Evolutionary conservation across 2,329 filamentous ascomycete species (phyloP).

Genomic region (Ceratocystis colombiana): DNA sequence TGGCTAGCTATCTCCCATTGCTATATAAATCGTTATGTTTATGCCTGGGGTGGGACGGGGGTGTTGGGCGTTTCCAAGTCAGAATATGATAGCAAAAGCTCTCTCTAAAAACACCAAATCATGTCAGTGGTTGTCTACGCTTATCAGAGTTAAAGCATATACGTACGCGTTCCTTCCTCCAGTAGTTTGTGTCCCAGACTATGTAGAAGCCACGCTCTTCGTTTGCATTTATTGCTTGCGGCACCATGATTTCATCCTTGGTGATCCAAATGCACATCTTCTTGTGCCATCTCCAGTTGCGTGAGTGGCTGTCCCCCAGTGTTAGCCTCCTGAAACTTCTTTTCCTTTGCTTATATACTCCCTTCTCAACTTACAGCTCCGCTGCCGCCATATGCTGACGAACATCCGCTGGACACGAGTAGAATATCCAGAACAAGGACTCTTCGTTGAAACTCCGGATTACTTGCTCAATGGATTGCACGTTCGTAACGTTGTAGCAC

Average conservation of each 20-base stretch:
- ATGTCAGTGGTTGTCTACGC: slow-evolving; percentile 12
- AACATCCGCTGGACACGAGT: slow-evolving; percentile 52
- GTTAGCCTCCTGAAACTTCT: background rate
- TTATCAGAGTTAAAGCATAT: background rate
- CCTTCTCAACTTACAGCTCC: slow-evolving; percentile 45
- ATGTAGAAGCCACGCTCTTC: slow-evolving; percentile 58
- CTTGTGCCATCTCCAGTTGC: slow-evolving; percentile 61
- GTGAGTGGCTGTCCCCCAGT: slow-evolving; percentile 42
- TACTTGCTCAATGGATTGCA: slow-evolving; percentile 55
- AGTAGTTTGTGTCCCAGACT: slow-evolving; percentile 53
- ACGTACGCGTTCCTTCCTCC: slow-evolving; percentile 54
- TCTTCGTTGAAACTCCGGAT: slow-evolving; percentile 59
- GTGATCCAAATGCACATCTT: slow-evolving; percentile 57
- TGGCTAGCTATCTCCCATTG: background rate
- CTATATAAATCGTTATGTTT: background rate
- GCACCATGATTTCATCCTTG: slow-evolving; percentile 56
- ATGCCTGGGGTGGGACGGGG: slow-evolving; percentile 5
- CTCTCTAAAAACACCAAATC: background rate
- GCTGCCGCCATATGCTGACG: slow-evolving; percentile 55
- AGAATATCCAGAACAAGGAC: slow-evolving; percentile 60
- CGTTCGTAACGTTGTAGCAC: slow-evolving; percentile 57
- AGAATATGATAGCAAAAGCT: slow-evolving; percentile 39
- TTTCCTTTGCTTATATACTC: slow-evolving; percentile 20
- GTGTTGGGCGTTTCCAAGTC: slow-evolving; percentile 45
- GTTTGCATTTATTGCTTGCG: slow-evolving; percentile 47